A percentile compares a stretch with the other conserved stretches of the same genome.
phyloP scores from a whole-genome alignment of 2,329 filamentous ascomycete genomes.

The Coniochaeta pulveracea region DNA sequence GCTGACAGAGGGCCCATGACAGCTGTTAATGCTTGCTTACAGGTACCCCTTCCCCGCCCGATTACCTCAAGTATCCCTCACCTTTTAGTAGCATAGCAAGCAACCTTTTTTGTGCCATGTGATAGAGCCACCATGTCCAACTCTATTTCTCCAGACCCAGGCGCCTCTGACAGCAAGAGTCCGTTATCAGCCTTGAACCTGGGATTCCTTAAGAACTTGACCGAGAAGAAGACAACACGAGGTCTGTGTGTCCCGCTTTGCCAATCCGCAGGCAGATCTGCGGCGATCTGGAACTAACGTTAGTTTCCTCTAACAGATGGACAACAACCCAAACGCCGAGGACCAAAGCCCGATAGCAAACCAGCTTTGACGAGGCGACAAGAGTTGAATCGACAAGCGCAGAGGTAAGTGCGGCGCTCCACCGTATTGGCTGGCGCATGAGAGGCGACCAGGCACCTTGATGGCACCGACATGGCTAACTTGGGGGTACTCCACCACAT shows the following conservation, averaged over 20 bases:
- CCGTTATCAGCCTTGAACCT: constrained; percentile 37
- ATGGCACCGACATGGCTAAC: constrained; percentile 6
- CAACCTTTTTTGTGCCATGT: too few relatives aligned
- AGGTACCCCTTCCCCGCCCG: too few relatives aligned
- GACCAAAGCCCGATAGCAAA: constrained; percentile 93
- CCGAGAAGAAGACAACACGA: constrained; percentile 67
- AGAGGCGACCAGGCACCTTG: background rate
- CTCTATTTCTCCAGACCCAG: too few relatives aligned
- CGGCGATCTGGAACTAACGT: constrained; percentile 3
- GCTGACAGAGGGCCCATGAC: too few relatives aligned
- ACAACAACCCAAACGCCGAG: constrained; percentile 75
- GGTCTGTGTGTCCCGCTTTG: constrained; percentile 39
- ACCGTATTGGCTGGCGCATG: too few relatives aligned
- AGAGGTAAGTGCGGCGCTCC: constrained; percentile 77
- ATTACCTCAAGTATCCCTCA: too few relatives aligned
- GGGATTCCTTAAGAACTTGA: constrained; percentile 54
- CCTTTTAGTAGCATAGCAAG: too few relatives aligned
- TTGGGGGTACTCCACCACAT: constrained; percentile 11
- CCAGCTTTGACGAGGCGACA: constrained; percentile 85
- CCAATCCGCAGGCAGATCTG: too few relatives aligned
- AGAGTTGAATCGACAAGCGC: constrained; percentile 89
- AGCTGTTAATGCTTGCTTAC: too few relatives aligned
- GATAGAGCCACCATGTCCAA: too few relatives aligned
- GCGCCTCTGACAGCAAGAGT: too few relatives aligned
- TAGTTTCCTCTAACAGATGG: constrained; percentile 50